A percentile compares a stretch with the other conserved stretches of the same genome.
These are phyloP conservation scores for Tolypocladium pustulatum DNA, from an alignment of 2,329 filamentous ascomycete species.

Conservation along the genomic window DNA sequence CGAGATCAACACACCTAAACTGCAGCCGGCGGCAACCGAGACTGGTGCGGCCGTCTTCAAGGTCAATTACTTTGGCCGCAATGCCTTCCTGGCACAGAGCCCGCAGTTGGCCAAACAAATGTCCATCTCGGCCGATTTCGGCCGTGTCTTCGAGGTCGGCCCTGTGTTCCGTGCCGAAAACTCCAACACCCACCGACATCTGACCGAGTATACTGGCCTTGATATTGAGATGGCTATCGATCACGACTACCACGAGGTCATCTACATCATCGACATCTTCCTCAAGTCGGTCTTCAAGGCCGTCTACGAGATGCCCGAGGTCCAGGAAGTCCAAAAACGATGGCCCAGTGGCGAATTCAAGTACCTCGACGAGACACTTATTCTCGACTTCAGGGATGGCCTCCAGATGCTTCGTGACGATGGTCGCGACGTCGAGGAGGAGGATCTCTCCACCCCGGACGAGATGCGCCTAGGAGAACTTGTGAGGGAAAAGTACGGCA, in stretches of 20 bases:
- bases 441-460: conserved; percentile 76
- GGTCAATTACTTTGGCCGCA: conserved; percentile 81
- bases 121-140: conserved; percentile 81
- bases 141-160: conserved; percentile 66
- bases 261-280: conserved; percentile 65
- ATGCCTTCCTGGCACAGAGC: conserved; percentile 82
- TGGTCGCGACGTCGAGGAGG: conserved; percentile 67
- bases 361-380: conserved; percentile 75
- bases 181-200: conserved; percentile 86
- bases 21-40: conserved; percentile 83
- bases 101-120: conserved; percentile 91
- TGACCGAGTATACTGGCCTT: conserved; percentile 89
- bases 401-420: conserved; percentile 77
- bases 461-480: conserved; percentile 79
- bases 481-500: conserved; percentile 75
- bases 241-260: conserved; percentile 79
- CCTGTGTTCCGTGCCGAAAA: conserved; percentile 85
- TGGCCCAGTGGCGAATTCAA: conserved; percentile 82
- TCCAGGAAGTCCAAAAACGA: conserved; percentile 69
- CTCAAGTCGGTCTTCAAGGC: conserved; percentile 60
- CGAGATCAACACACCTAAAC: conserved; percentile 88
- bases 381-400: conserved; percentile 70
- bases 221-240: conserved; percentile 91
- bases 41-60: conserved; percentile 87
- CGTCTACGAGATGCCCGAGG: conserved; percentile 46